phyloP scores from a whole-genome alignment of 495 filamentous ascomycete species.

The Neurospora sp. region DNA sequence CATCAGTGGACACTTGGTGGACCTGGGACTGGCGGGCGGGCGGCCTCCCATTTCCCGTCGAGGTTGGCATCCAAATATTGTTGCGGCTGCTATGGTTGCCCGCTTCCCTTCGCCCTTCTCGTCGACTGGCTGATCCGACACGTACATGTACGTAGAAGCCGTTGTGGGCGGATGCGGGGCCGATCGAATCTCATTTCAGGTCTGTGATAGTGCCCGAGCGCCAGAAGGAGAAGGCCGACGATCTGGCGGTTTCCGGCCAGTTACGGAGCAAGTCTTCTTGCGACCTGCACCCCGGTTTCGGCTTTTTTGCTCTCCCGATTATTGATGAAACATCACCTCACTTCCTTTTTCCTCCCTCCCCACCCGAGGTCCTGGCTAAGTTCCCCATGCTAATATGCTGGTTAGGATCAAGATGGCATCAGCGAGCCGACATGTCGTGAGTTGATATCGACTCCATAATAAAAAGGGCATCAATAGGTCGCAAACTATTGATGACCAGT shows the following conservation, averaged over 20 bases:
- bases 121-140: not conserved
- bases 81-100: not conserved
- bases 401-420: not conserved
- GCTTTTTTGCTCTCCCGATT: not conserved
- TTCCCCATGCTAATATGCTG: not conserved
- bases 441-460: not conserved
- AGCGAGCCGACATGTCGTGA: not conserved
- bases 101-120: not conserved
- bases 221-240: not conserved
- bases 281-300: not conserved
- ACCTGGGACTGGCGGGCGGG: not conserved
- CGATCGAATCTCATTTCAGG: not conserved
- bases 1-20: not conserved
- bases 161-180: not conserved
- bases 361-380: not conserved
- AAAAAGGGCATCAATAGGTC: not conserved
- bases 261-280: not conserved
- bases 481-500: not conserved
- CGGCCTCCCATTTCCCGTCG: not conserved
- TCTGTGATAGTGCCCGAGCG: not conserved
- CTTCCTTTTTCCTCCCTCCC: not conserved
- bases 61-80: not conserved
- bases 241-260: not conserved
- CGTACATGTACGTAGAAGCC: not conserved
- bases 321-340: not conserved